A percentile compares a stretch with the other conserved stretches of the same genome.
These are phyloP conservation scores for Metschnikowia amazonensis DNA, from an alignment of 805 yeast genomes.

Conservation along the genomic window DNA sequence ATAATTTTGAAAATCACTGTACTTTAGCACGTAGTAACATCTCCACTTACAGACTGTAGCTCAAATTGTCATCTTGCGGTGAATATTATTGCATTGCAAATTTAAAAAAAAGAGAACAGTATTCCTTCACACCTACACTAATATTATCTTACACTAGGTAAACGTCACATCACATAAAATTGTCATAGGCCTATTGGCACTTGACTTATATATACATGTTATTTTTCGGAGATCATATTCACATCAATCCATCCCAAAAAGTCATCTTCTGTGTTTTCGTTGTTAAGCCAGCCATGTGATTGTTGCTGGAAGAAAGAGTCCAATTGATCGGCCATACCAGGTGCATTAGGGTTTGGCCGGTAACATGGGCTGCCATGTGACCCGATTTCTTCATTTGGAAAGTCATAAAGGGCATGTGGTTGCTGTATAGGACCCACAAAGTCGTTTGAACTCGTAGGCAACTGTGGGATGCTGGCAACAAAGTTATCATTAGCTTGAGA, in stretches of 20 bases:
- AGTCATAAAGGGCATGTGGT: not conserved
- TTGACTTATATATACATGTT: not conserved
- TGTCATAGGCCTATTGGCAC: not conserved
- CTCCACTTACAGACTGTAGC: too few species aligned
- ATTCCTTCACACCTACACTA: too few species aligned
- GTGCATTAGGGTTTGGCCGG: not conserved
- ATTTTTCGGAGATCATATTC: constrained; percentile 33
- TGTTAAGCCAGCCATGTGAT: constrained; percentile 81
- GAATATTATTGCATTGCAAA: too few species aligned
- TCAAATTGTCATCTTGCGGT: too few species aligned
- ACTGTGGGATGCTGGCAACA: not conserved
- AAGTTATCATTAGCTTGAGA: constrained; percentile 2
- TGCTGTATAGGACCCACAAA: not conserved
- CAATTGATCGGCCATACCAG: constrained; percentile 33
- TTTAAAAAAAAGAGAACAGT: too few species aligned
- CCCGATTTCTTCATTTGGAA: constrained; percentile 8
- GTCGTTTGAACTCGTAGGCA: not conserved
- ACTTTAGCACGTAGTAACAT: too few species aligned
- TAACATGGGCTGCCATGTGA: constrained; percentile 9
- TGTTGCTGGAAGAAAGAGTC: constrained; percentile 75
- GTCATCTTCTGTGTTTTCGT: constrained; percentile 64
- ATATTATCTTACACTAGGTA: not conserved
- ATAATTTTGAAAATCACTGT: too few species aligned
- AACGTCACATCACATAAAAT: constrained; percentile 8
- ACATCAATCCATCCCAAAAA: constrained; percentile 92